Conservation (phyloP, 805 yeast species). For the Phaffomyces opuntiae region DNA sequence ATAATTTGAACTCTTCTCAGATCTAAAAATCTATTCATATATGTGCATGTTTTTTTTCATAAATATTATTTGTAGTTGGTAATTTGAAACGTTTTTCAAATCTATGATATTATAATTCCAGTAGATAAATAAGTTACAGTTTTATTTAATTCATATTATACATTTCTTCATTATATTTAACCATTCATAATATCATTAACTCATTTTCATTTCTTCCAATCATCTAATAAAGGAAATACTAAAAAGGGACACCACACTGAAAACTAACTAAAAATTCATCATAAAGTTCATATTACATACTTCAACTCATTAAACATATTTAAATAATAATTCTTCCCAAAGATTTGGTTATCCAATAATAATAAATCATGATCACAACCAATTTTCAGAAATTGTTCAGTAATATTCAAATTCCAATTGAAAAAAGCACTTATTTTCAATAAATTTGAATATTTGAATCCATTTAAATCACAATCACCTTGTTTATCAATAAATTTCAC, state of each 20-base stretch:
- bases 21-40: too few relatives aligned
- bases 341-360: conserved; percentile 60
- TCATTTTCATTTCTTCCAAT: too few relatives aligned
- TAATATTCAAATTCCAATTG: conserved; percentile 60
- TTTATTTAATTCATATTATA: too few relatives aligned
- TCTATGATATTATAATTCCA: too few relatives aligned
- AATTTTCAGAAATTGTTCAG: conserved; percentile 55
- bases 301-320: conserved; percentile 29
- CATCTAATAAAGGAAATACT: too few relatives aligned
- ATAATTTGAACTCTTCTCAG: background rate
- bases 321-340: conserved; percentile 57
- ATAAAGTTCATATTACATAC: background rate
- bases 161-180: too few relatives aligned
- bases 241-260: too few relatives aligned
- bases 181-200: too few relatives aligned
- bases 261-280: background rate
- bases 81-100: too few relatives aligned
- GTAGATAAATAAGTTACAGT: too few relatives aligned
- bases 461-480: conserved; percentile 22
- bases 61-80: too few relatives aligned
- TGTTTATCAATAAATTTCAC: conserved; percentile 1
- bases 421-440: conserved; percentile 28
- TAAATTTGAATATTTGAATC: conserved; percentile 19
- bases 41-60: background rate
- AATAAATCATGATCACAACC: conserved; percentile 52